Percentiles rank a stretch among this genome's conserved stretches.
Evolutionary conservation across 2,329 filamentous ascomycete species (phyloP).

Genomic region (Ascochyta koolunga): DNA sequence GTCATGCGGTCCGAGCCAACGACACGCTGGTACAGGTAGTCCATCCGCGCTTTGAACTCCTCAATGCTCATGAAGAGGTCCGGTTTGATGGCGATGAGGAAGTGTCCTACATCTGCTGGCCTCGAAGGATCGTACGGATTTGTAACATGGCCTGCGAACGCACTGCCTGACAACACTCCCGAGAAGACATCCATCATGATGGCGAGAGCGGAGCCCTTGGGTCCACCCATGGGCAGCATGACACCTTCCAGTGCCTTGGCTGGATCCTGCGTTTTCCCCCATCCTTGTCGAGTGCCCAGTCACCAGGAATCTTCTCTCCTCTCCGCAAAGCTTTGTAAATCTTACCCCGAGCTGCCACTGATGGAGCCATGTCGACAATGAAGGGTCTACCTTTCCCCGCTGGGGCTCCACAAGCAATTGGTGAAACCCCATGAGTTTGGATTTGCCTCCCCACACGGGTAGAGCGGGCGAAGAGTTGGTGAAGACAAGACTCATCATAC

Average conservation of each 20-base stretch:
- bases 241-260: constrained; percentile 69
- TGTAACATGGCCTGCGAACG: constrained; percentile 78
- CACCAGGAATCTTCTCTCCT: constrained; percentile 70
- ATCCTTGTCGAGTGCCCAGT: constrained; percentile 77
- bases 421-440: constrained; percentile 74
- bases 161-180: constrained; percentile 75
- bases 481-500: constrained; percentile 67
- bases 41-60: constrained; percentile 70
- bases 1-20: constrained; percentile 59
- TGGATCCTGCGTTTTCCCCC: constrained; percentile 75
- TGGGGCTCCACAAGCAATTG: constrained; percentile 77
- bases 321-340: constrained; percentile 72
- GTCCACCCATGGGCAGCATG: constrained; percentile 86
- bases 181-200: constrained; percentile 93
- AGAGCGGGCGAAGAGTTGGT: constrained; percentile 71
- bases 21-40: constrained; percentile 63
- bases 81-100: constrained; percentile 69
- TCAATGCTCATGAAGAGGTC: constrained; percentile 75
- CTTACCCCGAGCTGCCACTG: constrained; percentile 72
- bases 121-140: constrained; percentile 75
- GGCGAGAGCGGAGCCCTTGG: constrained; percentile 76
- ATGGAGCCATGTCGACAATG: constrained; percentile 77
- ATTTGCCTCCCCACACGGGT: constrained; percentile 71
- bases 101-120: constrained; percentile 75
- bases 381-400: constrained; percentile 66